phyloP scores from a whole-genome alignment of 352 stramenopile genomes.

The Pythium utonaiense region DNA sequence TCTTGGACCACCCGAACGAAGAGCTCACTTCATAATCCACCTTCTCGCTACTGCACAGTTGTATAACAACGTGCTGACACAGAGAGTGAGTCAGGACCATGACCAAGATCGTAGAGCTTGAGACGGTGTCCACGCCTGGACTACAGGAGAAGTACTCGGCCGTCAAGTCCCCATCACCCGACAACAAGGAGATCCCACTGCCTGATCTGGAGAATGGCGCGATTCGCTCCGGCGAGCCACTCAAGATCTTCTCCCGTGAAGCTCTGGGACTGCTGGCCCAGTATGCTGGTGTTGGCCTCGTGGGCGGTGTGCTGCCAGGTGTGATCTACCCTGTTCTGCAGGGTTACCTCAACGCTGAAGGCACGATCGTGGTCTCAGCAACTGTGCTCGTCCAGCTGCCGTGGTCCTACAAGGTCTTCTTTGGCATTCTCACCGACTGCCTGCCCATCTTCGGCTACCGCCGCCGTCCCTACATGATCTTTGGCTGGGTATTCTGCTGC shows the following conservation, averaged over 20 bases:
- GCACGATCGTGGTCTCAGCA: constrained; percentile 21
- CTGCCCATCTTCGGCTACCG: constrained; percentile 18
- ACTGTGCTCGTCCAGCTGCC: constrained; percentile 15
- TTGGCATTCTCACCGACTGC: constrained; percentile 29
- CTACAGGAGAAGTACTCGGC: background rate
- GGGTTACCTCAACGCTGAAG: constrained; percentile 32
- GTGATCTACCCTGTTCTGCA: constrained; percentile 29
- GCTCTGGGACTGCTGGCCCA: constrained; percentile 28
- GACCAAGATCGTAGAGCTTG: background rate
- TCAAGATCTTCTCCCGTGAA: constrained; percentile 23
- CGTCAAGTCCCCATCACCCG: background rate
- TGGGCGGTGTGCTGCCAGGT: constrained; percentile 25
- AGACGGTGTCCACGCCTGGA: background rate
- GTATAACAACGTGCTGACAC: too few relatives aligned
- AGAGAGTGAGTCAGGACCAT: background rate
- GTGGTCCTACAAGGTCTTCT: constrained; percentile 10
- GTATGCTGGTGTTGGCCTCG: constrained; percentile 28
- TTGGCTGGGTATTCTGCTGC: constrained; percentile 16
- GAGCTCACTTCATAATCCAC: background rate
- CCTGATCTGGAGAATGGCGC: constrained; percentile 11
- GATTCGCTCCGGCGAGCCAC: constrained; percentile 23
- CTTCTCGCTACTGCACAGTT: background rate
- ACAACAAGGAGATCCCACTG: background rate
- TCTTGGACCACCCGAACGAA: background rate
- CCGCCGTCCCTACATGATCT: constrained; percentile 20